phyloP scores from a whole-genome alignment of 768 basidiomycete species.

The Collybia sp. region DNA sequence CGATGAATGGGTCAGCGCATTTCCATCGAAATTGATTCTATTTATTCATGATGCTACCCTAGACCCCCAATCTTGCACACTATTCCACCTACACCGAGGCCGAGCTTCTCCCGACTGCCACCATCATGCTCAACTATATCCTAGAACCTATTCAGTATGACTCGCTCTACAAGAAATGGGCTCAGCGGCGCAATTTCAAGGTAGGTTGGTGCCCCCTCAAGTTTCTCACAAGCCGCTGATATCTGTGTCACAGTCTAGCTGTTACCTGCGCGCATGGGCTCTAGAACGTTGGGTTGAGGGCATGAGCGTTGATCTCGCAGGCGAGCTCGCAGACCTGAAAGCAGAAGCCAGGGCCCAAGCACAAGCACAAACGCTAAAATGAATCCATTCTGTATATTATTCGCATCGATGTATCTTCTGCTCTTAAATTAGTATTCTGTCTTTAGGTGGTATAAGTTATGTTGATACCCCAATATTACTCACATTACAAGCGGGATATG shows the following conservation, averaged over 20 bases:
- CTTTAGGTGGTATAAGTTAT: too few relatives aligned
- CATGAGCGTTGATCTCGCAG: constrained; percentile 45
- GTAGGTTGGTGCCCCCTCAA: constrained; percentile 31
- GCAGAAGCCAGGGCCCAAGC: constrained; percentile 29
- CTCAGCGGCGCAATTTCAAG: constrained; percentile 79
- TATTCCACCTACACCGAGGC: constrained; percentile 84
- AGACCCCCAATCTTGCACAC: constrained; percentile 84
- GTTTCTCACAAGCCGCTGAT: neutral
- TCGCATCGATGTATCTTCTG: too few relatives aligned
- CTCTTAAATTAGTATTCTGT: too few relatives aligned
- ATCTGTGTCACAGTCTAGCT: constrained; percentile 53
- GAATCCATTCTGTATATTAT: too few relatives aligned
- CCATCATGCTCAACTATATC: constrained; percentile 85
- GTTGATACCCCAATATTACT: too few relatives aligned
- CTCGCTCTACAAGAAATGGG: constrained; percentile 86
- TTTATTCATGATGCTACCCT: constrained; percentile 8
- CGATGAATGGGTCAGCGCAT: constrained; percentile 73
- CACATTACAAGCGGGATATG: too few relatives aligned
- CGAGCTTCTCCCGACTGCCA: constrained; percentile 75
- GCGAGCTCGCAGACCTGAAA: constrained; percentile 53
- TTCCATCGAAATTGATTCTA: neutral
- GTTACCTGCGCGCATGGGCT: constrained; percentile 78
- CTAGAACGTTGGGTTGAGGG: constrained; percentile 64
- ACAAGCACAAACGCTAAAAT: too few relatives aligned
- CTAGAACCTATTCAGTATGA: constrained; percentile 69